A percentile compares a stretch with the other conserved stretches of the same genome.
These are phyloP conservation scores for Fraxinus albicans DNA, from an alignment of 305 asterid species.

Conservation along the genomic window DNA sequence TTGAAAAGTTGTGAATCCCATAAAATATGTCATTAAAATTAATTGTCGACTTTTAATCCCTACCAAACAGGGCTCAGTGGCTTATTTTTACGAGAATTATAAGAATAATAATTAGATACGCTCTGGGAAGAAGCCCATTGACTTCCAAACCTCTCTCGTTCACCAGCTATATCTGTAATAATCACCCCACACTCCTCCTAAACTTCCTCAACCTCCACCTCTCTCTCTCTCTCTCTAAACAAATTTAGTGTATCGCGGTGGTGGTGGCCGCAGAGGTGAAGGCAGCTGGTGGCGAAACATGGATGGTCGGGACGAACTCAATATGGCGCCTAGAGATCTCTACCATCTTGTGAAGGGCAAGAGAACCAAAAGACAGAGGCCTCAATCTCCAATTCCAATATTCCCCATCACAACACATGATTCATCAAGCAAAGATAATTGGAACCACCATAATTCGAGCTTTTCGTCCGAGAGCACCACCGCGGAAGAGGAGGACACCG, in stretches of 20 bases:
- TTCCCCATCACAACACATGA: conserved; percentile 41
- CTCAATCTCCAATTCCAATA: conserved; percentile 53
- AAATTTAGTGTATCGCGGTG: conserved; percentile 30
- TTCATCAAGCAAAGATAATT: conserved; percentile 22
- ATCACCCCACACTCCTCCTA: conserved; percentile 39
- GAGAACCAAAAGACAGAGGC: conserved; percentile 68
- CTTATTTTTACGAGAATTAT: background rate
- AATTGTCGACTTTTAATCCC: too few relatives aligned
- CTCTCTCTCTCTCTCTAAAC: background rate
- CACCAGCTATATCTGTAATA: conserved; percentile 27
- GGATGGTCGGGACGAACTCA: conserved; percentile 44
- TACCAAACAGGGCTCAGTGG: background rate
- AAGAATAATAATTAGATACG: background rate
- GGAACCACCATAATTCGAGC: conserved; percentile 2
- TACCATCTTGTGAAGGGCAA: conserved; percentile 71
- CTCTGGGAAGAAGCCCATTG: background rate
- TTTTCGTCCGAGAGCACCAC: conserved; percentile 40
- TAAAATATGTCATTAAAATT: too few relatives aligned
- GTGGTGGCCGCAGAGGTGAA: conserved; percentile 35
- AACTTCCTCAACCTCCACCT: conserved; percentile 18
- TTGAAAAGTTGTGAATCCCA: too few relatives aligned
- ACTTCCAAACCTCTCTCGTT: conserved; percentile 13
- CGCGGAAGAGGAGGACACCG: conserved; percentile 76
- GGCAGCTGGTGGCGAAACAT: conserved; percentile 23
- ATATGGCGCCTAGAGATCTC: conserved; percentile 40